Evolutionary conservation across 2,329 filamentous ascomycete species (phyloP).

Genomic region (Diaporthe sp.): DNA sequence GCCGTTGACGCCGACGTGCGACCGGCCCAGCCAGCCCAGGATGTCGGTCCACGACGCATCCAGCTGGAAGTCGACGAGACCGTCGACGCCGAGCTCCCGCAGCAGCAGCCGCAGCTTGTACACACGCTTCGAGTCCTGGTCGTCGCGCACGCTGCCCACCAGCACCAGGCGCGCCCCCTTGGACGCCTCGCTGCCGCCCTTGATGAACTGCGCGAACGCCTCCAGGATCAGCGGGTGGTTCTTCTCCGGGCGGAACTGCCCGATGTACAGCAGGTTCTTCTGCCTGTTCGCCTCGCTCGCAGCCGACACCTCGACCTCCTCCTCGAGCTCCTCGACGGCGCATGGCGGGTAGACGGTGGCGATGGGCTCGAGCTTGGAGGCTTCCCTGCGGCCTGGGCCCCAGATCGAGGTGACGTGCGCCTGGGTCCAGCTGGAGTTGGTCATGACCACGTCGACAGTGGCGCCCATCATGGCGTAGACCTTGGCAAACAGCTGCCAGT

Average conservation of each 20-base stretch:
- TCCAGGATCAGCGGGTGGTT: slow-evolving; percentile 90
- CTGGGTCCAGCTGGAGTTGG: slow-evolving; percentile 96
- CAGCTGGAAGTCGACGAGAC: slow-evolving; percentile 87
- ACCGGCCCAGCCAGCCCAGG: slow-evolving; percentile 79
- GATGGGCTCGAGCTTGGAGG: slow-evolving; percentile 65
- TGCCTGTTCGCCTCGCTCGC: slow-evolving; percentile 78
- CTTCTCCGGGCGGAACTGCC: slow-evolving; percentile 97
- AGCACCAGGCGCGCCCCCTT: slow-evolving; percentile 78
- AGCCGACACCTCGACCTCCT: slow-evolving; percentile 77
- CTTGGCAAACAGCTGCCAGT: slow-evolving; percentile 88
- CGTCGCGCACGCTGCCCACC: slow-evolving; percentile 92
- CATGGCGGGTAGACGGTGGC: slow-evolving; percentile 92
- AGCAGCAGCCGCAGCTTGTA: slow-evolving; percentile 89
- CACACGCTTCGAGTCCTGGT: slow-evolving; percentile 82
- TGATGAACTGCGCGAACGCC: slow-evolving; percentile 84
- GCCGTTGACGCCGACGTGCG: slow-evolving; percentile 91
- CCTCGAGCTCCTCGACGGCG: slow-evolving; percentile 85
- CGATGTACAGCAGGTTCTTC: slow-evolving; percentile 88
- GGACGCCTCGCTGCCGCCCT: slow-evolving; percentile 63
- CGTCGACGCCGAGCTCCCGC: slow-evolving; percentile 87
- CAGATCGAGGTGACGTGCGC: slow-evolving; percentile 84
- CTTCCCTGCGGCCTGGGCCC: slow-evolving; percentile 68
- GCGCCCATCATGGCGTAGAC: slow-evolving; percentile 87
- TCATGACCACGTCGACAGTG: slow-evolving; percentile 94
- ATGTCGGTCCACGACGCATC: slow-evolving; percentile 93